phyloP scores from a whole-genome alignment of 1,284 basidiomycete genomes.

The Lignosus rhinocerotis region DNA sequence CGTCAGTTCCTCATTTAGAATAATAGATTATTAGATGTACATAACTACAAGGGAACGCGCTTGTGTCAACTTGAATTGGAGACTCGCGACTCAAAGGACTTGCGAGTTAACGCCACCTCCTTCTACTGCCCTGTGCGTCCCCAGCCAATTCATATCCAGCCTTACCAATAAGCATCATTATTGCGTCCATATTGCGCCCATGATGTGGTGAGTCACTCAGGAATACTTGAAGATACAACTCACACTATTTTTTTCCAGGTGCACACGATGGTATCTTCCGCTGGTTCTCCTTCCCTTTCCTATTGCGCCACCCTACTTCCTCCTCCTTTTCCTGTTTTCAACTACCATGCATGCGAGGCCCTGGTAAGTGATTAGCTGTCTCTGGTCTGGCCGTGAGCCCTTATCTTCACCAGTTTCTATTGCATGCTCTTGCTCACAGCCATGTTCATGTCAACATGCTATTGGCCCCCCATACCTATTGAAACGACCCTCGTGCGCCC shows the following conservation, averaged over 20 bases:
- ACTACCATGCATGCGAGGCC: conserved; percentile 76
- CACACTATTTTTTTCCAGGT: conserved; percentile 45
- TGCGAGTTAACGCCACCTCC: no score
- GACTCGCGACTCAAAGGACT: no score
- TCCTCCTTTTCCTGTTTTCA: conserved; percentile 71
- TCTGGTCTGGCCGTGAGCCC: neutral
- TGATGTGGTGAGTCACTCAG: conserved; percentile 38
- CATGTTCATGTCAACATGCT: conserved; percentile 80
- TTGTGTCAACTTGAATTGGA: no score
- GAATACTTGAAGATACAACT: neutral
- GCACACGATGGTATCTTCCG: conserved; percentile 81
- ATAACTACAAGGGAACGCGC: neutral
- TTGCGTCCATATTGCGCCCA: neutral
- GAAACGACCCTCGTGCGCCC: conserved; percentile 60
- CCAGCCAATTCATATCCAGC: no score
- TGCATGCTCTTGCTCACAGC: conserved; percentile 78
- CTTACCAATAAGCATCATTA: no score
- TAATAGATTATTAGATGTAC: no score
- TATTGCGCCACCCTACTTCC: conserved; percentile 73
- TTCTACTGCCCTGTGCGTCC: no score
- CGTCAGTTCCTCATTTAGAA: conserved; percentile 12
- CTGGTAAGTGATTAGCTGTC: conserved; percentile 51
- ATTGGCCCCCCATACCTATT: conserved; percentile 77
- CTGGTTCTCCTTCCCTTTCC: conserved; percentile 76
- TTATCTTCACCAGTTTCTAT: conserved; percentile 58